Evolutionary conservation across 805 yeast genomes (phyloP).

Genomic region (Spathaspora arborariae): DNA sequence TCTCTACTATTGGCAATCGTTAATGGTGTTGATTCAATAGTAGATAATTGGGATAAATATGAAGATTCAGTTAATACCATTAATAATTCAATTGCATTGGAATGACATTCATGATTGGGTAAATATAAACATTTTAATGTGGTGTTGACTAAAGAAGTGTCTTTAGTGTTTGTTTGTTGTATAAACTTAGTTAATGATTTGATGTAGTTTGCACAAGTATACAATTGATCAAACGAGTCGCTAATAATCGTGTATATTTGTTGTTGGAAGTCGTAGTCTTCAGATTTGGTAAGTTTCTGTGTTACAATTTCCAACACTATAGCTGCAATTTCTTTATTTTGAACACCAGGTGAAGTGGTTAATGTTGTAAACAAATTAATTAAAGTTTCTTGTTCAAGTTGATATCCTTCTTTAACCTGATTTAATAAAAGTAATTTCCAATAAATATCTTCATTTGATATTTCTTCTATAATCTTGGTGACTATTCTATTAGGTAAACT

Average conservation of each 20-base stretch:
- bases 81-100: constrained; percentile 48
- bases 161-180: background rate
- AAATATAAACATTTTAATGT: constrained; percentile 34
- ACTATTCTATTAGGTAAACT: background rate
- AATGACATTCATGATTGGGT: constrained; percentile 51
- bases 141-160: constrained; percentile 7
- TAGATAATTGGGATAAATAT: constrained; percentile 46
- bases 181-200: constrained; percentile 23
- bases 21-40: constrained; percentile 71
- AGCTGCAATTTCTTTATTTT: constrained; percentile 3
- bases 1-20: constrained; percentile 71
- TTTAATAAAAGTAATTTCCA: constrained; percentile 46
- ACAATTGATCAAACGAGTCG: constrained; percentile 17
- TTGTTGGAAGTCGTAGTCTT: background rate
- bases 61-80: constrained; percentile 22
- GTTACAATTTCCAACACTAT: background rate
- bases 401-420: background rate
- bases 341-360: too few species aligned
- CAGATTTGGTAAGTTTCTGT: background rate
- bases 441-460: constrained; percentile 15
- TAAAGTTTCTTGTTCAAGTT: background rate
- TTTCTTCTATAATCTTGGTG: background rate
- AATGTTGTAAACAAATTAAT: background rate
- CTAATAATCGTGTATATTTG: background rate
- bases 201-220: constrained; percentile 35